Percentiles rank a stretch among this genome's conserved stretches.
Evolutionary conservation across 345 rosid genomes (phyloP).

Genomic region (Salix arbutifolia): DNA sequence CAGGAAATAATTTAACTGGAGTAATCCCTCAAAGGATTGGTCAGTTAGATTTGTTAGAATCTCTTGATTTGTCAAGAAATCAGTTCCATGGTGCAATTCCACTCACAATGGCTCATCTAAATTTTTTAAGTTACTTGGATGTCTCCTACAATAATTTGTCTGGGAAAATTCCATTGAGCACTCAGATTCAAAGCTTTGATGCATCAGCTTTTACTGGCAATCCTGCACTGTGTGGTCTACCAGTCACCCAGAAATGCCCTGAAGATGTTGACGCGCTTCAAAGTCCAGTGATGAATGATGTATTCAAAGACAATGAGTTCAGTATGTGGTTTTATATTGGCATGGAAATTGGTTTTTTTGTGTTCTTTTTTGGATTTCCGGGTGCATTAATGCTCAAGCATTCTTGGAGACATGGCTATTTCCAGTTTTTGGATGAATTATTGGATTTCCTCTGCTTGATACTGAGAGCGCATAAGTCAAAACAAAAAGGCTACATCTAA

Average conservation of each 20-base stretch:
- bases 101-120: not conserved
- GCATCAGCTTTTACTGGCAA: conserved; percentile 3
- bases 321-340: not conserved
- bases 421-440: not conserved
- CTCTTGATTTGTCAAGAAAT: conserved; percentile 17
- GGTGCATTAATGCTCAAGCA: not conserved
- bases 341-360: not conserved
- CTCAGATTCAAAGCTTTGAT: conserved; percentile 13
- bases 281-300: not conserved
- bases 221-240: not conserved
- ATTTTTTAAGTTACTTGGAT: conserved; percentile 5
- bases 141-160: conserved; percentile 17
- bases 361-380: not conserved
- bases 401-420: not conserved
- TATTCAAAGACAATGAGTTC: not conserved
- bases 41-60: conserved; percentile 1
- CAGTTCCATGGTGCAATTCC: conserved; percentile 11
- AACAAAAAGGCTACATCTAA: not conserved
- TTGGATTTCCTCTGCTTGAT: not conserved
- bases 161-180: conserved; percentile 16
- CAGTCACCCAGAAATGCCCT: not conserved
- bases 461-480: not conserved
- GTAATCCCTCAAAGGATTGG: conserved; percentile 9
- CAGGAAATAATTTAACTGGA: conserved; percentile 15
- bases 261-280: not conserved